phyloP scores from a whole-genome alignment of 495 filamentous ascomycete genomes.

The Durotheca rogersii region DNA sequence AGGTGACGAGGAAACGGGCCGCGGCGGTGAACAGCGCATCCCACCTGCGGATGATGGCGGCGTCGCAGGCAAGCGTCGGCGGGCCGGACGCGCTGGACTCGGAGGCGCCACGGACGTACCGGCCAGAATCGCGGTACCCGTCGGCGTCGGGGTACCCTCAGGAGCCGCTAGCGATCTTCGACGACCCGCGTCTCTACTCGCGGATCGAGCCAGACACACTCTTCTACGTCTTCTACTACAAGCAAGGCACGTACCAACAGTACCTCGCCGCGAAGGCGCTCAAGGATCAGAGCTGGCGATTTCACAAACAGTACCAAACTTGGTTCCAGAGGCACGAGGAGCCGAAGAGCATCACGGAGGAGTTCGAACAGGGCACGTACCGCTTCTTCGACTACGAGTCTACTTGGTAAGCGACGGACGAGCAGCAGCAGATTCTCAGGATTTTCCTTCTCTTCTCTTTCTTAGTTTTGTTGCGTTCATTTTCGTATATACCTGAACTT shows the following conservation, averaged over 20 bases:
- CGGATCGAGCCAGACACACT: constrained; percentile 92
- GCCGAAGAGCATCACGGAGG: constrained; percentile 96
- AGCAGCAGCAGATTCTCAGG: too few relatives aligned
- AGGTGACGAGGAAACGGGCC: constrained; percentile 71
- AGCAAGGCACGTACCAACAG: constrained; percentile 92
- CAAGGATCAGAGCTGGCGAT: constrained; percentile 96
- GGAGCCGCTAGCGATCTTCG: constrained; percentile 83
- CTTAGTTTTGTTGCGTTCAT: not conserved
- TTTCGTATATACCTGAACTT: constrained; percentile 2
- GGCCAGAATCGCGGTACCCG: constrained; percentile 64
- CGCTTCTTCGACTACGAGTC: constrained; percentile 99
- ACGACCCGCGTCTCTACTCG: constrained; percentile 83
- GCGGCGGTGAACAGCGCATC: constrained; percentile 58
- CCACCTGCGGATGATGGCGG: constrained; percentile 68
- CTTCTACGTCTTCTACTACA: constrained; percentile 99
- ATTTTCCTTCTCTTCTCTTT: not conserved
- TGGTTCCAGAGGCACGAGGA: constrained; percentile 99
- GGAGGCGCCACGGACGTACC: constrained; percentile 79
- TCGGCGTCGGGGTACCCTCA: constrained; percentile 87
- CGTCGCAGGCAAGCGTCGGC: constrained; percentile 69
- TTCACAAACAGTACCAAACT: constrained; percentile 99
- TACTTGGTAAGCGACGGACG: constrained; percentile 85
- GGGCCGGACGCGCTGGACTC: constrained; percentile 66
- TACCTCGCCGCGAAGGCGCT: constrained; percentile 94
- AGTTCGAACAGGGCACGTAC: constrained; percentile 97